These are phyloP conservation scores for Enterospora canceri DNA, from an alignment of 371 early-diverging fungal species.

Conservation along the genomic window DNA sequence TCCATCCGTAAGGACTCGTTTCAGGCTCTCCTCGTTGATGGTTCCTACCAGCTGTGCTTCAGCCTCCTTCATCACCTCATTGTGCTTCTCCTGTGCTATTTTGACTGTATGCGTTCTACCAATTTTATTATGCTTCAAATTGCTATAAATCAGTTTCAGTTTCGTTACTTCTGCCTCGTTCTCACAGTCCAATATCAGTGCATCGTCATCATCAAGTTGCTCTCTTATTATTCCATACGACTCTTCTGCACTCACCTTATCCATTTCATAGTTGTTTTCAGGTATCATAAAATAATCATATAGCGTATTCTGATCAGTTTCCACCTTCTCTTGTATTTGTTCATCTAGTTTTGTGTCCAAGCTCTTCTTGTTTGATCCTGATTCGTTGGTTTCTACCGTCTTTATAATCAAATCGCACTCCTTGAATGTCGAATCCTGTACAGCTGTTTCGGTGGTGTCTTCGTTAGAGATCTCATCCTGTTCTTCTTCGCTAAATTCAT, in stretches of 20 bases:
- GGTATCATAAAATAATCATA: not conserved
- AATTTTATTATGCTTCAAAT: not conserved
- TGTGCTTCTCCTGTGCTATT: not conserved
- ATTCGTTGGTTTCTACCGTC: not conserved
- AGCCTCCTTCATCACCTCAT: not conserved
- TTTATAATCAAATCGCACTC: not conserved
- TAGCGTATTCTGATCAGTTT: not conserved
- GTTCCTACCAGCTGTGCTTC: slow-evolving; percentile 8
- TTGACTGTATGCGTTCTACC: not conserved
- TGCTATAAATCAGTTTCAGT: not conserved
- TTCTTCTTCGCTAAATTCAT: too few relatives aligned
- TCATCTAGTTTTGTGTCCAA: too few relatives aligned
- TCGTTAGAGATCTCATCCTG: not conserved
- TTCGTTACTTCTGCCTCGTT: not conserved
- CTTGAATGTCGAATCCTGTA: not conserved
- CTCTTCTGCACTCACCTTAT: not conserved
- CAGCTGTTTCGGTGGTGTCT: not conserved
- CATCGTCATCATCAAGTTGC: not conserved
- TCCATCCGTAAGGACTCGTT: slow-evolving; percentile 14
- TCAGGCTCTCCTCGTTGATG: slow-evolving; percentile 44
- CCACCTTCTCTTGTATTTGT: too few relatives aligned
- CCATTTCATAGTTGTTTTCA: not conserved
- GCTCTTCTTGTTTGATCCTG: not conserved
- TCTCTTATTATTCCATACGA: not conserved
- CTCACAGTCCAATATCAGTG: not conserved